phyloP scores from a whole-genome alignment of 2,329 filamentous ascomycete genomes.

The Aspergillus ibericus region DNA sequence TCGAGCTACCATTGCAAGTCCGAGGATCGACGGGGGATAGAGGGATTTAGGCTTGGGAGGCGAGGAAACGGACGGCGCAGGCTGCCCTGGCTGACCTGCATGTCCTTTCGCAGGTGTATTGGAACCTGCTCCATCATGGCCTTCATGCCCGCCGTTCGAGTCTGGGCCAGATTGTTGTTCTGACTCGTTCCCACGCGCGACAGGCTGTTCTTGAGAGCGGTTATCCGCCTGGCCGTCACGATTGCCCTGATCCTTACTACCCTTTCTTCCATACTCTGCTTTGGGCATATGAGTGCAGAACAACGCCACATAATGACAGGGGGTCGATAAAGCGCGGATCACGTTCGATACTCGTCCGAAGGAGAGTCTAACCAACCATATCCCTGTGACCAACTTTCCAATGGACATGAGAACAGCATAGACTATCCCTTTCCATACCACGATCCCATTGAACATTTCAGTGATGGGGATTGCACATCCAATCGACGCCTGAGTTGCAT shows the following conservation, averaged over 20 bases:
- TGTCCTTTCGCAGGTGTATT: neutral
- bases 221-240: no score
- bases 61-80: neutral
- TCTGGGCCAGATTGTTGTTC: no score
- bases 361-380: constrained; percentile 55
- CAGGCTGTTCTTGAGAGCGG: no score
- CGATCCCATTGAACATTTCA: constrained; percentile 62
- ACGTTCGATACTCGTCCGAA: constrained; percentile 12
- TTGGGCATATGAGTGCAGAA: constrained; percentile 2
- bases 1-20: constrained; percentile 70
- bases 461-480: constrained; percentile 77
- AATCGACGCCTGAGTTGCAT: constrained; percentile 51
- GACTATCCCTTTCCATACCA: constrained; percentile 72
- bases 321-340: constrained; percentile 2
- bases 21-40: constrained; percentile 67
- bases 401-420: constrained; percentile 71
- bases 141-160: no score
- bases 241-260: no score
- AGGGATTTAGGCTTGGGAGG: constrained; percentile 59
- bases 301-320: constrained; percentile 2
- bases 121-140: neutral
- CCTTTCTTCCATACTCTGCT: no score
- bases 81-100: neutral
- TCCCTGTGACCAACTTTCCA: constrained; percentile 60
- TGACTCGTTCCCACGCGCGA: no score